These are phyloP conservation scores for Hippophae gyantsensis DNA, from an alignment of 306 rosid genomes.

Conservation along the genomic window DNA sequence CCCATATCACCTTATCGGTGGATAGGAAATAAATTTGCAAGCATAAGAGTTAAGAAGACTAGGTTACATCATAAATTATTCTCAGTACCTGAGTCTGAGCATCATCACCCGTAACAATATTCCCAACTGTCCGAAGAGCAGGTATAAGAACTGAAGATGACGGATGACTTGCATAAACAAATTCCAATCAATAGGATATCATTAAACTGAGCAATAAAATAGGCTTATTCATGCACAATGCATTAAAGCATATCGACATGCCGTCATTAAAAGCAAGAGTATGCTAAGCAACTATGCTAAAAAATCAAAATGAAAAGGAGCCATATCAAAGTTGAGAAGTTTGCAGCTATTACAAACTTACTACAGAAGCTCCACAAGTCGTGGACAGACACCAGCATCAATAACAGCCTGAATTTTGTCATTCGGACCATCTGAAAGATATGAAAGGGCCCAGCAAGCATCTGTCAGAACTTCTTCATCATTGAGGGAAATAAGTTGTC, in stretches of 20 bases:
- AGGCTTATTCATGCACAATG: neutral
- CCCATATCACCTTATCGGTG: too few species aligned
- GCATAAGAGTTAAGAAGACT: too few species aligned
- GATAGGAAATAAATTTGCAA: too few species aligned
- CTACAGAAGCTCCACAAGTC: slow-evolving; percentile 52
- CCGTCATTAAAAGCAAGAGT: neutral
- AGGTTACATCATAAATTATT: neutral
- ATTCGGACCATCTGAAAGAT: slow-evolving; percentile 54
- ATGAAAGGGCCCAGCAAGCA: slow-evolving; percentile 60
- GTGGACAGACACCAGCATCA: slow-evolving; percentile 48
- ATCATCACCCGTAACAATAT: slow-evolving; percentile 58
- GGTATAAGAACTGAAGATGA: slow-evolving; percentile 49
- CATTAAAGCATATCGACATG: neutral
- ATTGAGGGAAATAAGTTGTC: slow-evolving; percentile 32
- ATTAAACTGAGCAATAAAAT: slow-evolving; percentile 1
- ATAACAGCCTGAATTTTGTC: slow-evolving; percentile 53
- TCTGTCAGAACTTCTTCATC: slow-evolving; percentile 59
- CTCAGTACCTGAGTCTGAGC: slow-evolving; percentile 50
- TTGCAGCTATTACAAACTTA: slow-evolving; percentile 18
- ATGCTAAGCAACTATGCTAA: neutral
- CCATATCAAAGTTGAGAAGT: neutral
- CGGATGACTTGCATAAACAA: slow-evolving; percentile 40
- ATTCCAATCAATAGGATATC: slow-evolving; percentile 4
- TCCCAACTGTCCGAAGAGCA: slow-evolving; percentile 56
- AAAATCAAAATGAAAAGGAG: neutral